Conservation (phyloP, 768 basidiomycete genomes). For the Suillus cothurnatus region DNA sequence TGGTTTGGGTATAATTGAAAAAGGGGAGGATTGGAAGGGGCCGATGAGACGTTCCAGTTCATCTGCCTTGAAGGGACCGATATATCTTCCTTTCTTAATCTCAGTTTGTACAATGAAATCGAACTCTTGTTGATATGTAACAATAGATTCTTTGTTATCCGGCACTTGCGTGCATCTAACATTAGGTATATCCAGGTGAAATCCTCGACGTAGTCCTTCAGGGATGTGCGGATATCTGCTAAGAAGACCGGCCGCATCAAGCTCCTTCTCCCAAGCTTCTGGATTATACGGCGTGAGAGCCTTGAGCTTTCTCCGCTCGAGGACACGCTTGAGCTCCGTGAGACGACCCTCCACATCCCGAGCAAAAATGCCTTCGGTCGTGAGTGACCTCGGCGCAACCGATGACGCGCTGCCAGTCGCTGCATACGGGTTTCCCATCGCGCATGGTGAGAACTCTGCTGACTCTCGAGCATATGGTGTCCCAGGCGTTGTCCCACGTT, state of each 20-base stretch:
- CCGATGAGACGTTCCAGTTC: background rate
- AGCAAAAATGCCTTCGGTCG: background rate
- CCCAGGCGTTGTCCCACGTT: too few relatives aligned
- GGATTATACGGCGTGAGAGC: background rate
- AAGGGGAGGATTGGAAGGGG: background rate
- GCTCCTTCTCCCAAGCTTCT: background rate
- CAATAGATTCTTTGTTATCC: background rate
- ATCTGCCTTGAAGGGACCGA: background rate
- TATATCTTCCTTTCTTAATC: background rate
- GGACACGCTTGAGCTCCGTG: background rate
- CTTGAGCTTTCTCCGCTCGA: background rate
- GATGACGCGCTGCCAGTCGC: too few relatives aligned
- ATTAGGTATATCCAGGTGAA: background rate
- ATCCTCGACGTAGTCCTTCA: background rate
- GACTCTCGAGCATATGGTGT: too few relatives aligned
- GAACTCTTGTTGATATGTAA: background rate
- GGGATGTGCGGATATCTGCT: background rate
- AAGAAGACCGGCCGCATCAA: background rate
- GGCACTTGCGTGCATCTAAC: background rate
- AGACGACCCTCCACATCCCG: background rate
- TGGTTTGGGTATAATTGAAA: background rate
- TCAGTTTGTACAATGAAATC: background rate
- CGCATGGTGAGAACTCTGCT: too few relatives aligned
- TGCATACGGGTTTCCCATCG: too few relatives aligned
- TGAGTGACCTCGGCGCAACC: too few relatives aligned